Percentiles rank a stretch among this genome's conserved stretches.
Conservation (phyloP, 495 filamentous ascomycete genomes). For the Gamarada debralockiae region DNA sequence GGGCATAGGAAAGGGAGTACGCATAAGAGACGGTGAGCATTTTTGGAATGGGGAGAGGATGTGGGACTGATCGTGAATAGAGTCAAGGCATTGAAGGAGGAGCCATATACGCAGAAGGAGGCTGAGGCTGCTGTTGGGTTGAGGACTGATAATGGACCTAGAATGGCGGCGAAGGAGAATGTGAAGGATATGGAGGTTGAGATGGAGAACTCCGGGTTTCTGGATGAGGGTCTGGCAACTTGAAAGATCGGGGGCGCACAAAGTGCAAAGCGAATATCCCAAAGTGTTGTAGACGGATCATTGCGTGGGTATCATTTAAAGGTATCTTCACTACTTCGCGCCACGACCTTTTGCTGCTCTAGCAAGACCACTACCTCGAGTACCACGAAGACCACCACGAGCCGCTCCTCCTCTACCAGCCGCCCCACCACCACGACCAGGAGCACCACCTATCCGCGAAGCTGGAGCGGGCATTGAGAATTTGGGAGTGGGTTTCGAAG, state of each 20-base stretch:
- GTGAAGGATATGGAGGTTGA: slow-evolving; percentile 26
- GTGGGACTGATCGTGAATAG: slow-evolving; percentile 37
- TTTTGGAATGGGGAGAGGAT: too few relatives aligned
- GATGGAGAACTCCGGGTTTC: slow-evolving; percentile 22
- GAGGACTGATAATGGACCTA: slow-evolving; percentile 56
- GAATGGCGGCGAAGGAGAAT: slow-evolving; percentile 17
- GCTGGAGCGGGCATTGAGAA: slow-evolving; percentile 51
- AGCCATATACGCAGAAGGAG: slow-evolving; percentile 80
- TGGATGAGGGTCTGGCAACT: slow-evolving; percentile 14
- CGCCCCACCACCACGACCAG: slow-evolving; percentile 9
- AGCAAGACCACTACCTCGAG: slow-evolving; percentile 42
- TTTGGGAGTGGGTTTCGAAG: slow-evolving; percentile 64
- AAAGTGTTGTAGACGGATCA: too few relatives aligned
- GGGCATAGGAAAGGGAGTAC: slow-evolving; percentile 81
- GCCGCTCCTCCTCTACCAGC: slow-evolving; percentile 21
- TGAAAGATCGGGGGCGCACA: slow-evolving; percentile 7
- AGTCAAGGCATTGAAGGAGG: slow-evolving; percentile 69
- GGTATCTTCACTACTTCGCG: slow-evolving; percentile 25
- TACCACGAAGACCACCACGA: slow-evolving; percentile 32
- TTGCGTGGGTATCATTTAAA: slow-evolving; percentile 6
- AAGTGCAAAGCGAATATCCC: too few relatives aligned
- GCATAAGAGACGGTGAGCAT: slow-evolving; percentile 78
- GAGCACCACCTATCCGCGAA: slow-evolving; percentile 15
- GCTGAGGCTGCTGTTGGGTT: slow-evolving; percentile 78
- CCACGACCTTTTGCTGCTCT: slow-evolving; percentile 35